These are phyloP conservation scores for Boletus tylopilopsis DNA, from an alignment of 768 basidiomycete species.

Conservation along the genomic window DNA sequence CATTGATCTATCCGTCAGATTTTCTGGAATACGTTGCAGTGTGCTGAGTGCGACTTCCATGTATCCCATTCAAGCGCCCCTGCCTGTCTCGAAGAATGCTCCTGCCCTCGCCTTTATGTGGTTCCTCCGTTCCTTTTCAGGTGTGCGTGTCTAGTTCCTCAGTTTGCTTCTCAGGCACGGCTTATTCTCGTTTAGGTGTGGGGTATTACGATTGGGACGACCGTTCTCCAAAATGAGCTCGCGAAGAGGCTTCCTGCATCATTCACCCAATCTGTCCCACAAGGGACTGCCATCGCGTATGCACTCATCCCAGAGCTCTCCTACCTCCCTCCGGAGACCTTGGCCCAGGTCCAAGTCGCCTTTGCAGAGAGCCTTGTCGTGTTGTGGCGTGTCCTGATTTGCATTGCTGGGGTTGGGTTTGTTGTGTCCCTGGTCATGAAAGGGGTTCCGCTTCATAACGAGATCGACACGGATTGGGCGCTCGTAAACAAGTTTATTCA, in stretches of 20 bases:
- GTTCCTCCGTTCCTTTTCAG: slow-evolving; percentile 36
- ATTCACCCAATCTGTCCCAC: slow-evolving; percentile 34
- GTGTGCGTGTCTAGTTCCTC: slow-evolving; percentile 19
- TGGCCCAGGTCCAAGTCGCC: slow-evolving; percentile 35
- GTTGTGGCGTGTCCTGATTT: slow-evolving; percentile 43
- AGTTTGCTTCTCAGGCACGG: too few relatives aligned
- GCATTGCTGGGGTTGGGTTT: slow-evolving; percentile 22
- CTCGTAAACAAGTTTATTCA: not conserved
- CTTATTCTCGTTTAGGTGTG: slow-evolving; percentile 43
- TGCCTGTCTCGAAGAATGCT: slow-evolving; percentile 38
- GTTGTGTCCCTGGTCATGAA: not conserved
- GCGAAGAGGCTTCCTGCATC: slow-evolving; percentile 35
- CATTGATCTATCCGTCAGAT: not conserved
- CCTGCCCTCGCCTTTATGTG: slow-evolving; percentile 42
- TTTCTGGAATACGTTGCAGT: not conserved
- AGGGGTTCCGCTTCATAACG: not conserved
- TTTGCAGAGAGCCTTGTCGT: slow-evolving; percentile 28
- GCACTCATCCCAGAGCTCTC: slow-evolving; percentile 17
- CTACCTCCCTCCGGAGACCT: slow-evolving; percentile 32
- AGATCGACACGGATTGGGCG: not conserved
- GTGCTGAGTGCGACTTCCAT: not conserved
- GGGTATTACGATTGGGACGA: slow-evolving; percentile 47
- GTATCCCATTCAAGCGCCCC: slow-evolving; percentile 40
- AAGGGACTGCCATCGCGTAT: slow-evolving; percentile 40
- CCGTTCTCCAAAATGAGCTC: slow-evolving; percentile 50